A percentile compares a stretch with the other conserved stretches of the same genome.
Conservation (phyloP, 2,329 filamentous ascomycete species). For the Amauroascus verrucosus region DNA sequence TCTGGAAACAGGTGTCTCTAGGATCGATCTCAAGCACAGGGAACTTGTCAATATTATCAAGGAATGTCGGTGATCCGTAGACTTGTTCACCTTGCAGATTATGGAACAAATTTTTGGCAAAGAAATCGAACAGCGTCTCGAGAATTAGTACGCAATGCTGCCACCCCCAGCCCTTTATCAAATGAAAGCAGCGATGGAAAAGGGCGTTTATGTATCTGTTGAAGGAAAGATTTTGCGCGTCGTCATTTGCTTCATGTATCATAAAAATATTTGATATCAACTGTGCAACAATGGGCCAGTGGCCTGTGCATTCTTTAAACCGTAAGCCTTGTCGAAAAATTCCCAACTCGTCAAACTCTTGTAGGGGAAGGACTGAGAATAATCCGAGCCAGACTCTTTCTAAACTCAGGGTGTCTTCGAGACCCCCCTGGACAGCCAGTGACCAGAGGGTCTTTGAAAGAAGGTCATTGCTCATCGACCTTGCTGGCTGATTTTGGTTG, state of each 20-base stretch:
- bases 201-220: conserved; percentile 46
- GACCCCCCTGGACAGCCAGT: conserved; percentile 13
- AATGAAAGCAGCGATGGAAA: conserved; percentile 43
- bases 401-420: conserved; percentile 23
- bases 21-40: conserved; percentile 37
- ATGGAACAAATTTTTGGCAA: conserved; percentile 44
- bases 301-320: conserved; percentile 33
- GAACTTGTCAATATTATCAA: conserved; percentile 40
- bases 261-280: conserved; percentile 41
- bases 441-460: conserved; percentile 32
- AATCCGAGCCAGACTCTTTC: conserved; percentile 36
- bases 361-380: conserved; percentile 45
- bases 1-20: conserved; percentile 48
- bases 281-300: conserved; percentile 42
- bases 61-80: conserved; percentile 44
- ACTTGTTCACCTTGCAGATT: conserved; percentile 44
- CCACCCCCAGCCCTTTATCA: conserved; percentile 50
- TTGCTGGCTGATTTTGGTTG: conserved; percentile 21
- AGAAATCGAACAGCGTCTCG: conserved; percentile 49
- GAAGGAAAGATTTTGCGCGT: conserved; percentile 35
- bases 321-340: conserved; percentile 35
- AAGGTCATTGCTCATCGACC: conserved; percentile 33
- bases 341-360: conserved; percentile 44
- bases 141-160: conserved; percentile 45
- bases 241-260: conserved; percentile 37